phyloP scores from a whole-genome alignment of 805 yeast species.

The Candida yuanshanica region DNA sequence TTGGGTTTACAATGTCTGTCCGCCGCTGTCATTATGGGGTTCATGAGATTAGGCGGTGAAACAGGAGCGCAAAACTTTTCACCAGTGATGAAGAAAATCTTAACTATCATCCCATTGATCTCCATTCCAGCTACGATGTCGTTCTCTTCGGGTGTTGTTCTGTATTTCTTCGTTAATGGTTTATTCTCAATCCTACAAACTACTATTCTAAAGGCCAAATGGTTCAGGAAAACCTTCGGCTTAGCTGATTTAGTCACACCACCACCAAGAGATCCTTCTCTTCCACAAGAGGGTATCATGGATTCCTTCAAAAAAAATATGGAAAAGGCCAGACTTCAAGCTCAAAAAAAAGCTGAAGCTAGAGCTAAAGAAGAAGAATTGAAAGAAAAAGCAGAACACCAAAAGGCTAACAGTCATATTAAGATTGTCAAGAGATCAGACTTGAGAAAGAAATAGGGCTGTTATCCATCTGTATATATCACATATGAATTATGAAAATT shows the following conservation, averaged over 20 bases:
- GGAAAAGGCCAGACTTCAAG: constrained; percentile 34
- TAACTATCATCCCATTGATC: constrained; percentile 69
- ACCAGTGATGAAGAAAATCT: constrained; percentile 60
- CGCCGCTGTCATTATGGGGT: constrained; percentile 67
- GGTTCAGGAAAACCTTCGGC: constrained; percentile 50
- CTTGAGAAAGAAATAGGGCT: constrained; percentile 2
- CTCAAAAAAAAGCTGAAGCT: constrained; percentile 32
- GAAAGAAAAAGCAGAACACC: constrained; percentile 27
- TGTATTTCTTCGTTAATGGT: constrained; percentile 83
- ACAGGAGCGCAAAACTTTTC: constrained; percentile 70
- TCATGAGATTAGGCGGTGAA: constrained; percentile 86
- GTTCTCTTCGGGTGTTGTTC: constrained; percentile 76
- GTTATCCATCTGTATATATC: background rate
- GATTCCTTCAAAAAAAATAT: constrained; percentile 34
- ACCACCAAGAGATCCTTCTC: constrained; percentile 29
- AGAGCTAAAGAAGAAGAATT: constrained; percentile 29
- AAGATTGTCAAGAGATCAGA: constrained; percentile 21
- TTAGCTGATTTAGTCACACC: constrained; percentile 60
- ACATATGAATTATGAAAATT: too few relatives aligned
- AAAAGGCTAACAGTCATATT: constrained; percentile 23
- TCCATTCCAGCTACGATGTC: constrained; percentile 88
- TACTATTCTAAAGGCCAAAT: constrained; percentile 49
- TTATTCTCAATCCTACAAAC: constrained; percentile 70
- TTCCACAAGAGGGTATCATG: constrained; percentile 30
- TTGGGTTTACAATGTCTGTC: constrained; percentile 80